phyloP scores from a whole-genome alignment of 2,329 filamentous ascomycete genomes.

The Aspergillus sp. region DNA sequence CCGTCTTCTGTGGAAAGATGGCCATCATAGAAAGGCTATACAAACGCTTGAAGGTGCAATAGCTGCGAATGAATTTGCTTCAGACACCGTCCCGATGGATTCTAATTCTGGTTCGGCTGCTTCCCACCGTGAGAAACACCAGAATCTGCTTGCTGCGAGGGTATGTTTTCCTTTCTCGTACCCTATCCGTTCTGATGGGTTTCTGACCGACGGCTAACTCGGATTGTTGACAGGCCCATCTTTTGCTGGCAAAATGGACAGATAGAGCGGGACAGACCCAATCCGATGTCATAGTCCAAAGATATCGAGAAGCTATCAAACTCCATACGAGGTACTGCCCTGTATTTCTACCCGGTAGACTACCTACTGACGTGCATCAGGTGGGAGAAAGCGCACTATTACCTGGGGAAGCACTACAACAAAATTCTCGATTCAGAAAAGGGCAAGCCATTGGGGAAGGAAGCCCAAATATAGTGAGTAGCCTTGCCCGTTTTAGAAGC shows the following conservation, averaged over 20 bases:
- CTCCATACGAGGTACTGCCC: conserved; percentile 34
- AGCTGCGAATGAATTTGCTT: conserved; percentile 70
- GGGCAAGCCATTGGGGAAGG: conserved; percentile 70
- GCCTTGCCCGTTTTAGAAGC: background rate
- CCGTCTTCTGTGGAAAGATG: conserved; percentile 87
- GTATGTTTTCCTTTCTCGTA: conserved; percentile 22
- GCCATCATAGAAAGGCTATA: conserved; percentile 91
- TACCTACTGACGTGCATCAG: conserved; percentile 34
- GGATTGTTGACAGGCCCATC: conserved; percentile 63
- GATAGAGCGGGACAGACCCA: conserved; percentile 93
- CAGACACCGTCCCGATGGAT: conserved; percentile 39
- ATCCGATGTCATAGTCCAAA: conserved; percentile 71
- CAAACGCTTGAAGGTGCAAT: conserved; percentile 87
- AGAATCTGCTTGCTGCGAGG: conserved; percentile 52
- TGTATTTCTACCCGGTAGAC: background rate
- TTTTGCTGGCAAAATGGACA: conserved; percentile 94
- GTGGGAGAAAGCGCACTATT: conserved; percentile 98
- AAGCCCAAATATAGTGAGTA: conserved; percentile 65
- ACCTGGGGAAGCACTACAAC: conserved; percentile 94
- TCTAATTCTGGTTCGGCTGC: conserved; percentile 35
- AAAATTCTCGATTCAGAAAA: conserved; percentile 91
- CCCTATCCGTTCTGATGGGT: background rate
- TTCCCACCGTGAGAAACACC: conserved; percentile 43
- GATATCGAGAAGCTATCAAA: conserved; percentile 72
- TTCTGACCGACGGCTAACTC: conserved; percentile 8